phyloP scores from a whole-genome alignment of 768 basidiomycete species.

The Hemileccinum impolitum region DNA sequence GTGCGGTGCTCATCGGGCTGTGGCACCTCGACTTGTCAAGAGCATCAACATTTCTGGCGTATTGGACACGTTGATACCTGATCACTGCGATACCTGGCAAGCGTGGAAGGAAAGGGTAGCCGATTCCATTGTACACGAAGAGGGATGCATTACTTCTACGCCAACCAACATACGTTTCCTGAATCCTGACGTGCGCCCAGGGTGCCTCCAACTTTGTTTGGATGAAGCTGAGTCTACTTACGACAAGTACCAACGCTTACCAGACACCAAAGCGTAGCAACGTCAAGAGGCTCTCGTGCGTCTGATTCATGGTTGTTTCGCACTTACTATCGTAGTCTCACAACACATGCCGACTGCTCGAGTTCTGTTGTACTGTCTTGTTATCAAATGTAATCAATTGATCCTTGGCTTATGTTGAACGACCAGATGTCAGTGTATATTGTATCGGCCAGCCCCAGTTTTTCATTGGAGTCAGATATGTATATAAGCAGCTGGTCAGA shows the following conservation, averaged over 20 bases:
- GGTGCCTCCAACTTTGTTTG: conserved; percentile 8
- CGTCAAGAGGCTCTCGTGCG: too few relatives aligned
- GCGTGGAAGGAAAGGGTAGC: conserved; percentile 17
- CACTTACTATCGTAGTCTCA: too few relatives aligned
- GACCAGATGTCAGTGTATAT: too few relatives aligned
- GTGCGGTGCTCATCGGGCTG: conserved; percentile 16
- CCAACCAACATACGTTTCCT: conserved; percentile 15
- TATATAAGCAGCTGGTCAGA: too few relatives aligned
- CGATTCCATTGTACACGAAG: conserved; percentile 16
- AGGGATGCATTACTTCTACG: conserved; percentile 2
- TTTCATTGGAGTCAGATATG: too few relatives aligned
- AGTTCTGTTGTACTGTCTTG: too few relatives aligned
- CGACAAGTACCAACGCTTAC: background rate
- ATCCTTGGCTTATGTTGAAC: too few relatives aligned
- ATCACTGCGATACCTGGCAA: conserved; percentile 15
- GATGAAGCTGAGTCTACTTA: conserved; percentile 13
- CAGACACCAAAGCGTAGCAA: background rate
- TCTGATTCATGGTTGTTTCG: too few relatives aligned
- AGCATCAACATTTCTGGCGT: conserved; percentile 8
- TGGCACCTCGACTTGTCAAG: conserved; percentile 16
- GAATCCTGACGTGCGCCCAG: conserved; percentile 7
- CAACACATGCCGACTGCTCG: too few relatives aligned
- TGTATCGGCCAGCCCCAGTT: too few relatives aligned
- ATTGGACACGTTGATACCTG: conserved; percentile 12
- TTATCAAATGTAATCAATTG: too few relatives aligned